Evolutionary conservation across 331 rosid genomes (phyloP), one percentile per base, ranked within the genome.

Genomic region (Arachis monticola): DNA sequence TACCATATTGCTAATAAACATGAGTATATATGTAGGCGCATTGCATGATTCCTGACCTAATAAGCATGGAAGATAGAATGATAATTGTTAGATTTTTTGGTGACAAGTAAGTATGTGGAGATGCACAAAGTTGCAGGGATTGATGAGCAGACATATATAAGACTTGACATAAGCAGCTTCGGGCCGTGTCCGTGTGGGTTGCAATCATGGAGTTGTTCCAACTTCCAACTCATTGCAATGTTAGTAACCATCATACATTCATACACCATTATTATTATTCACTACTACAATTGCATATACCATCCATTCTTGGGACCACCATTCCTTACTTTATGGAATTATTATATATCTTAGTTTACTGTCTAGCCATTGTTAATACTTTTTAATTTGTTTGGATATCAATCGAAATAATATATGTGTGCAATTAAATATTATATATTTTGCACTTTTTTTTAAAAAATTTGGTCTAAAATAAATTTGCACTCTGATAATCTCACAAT

Each of bases 291-390:
- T 35, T 35, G 38, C 38, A 35, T 35, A 35, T 35, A 35, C 7
- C 64, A 59, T 31, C 8, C 14, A 59, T 59, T 8, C n/a, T n/a
- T 42, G 45, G 64, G 78, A 63, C 78, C 78, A 73, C 52, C 30
- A 4, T 44, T 7, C 7, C 47, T 44, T 44, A 5, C 47, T 44
- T 72, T 72, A 27, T 44, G 47, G 46, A 35, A 35, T 60, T 47
- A 47, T 31, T 73, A 14, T 53, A n/a, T 9, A 5, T 13, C n/a
- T 53, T 0, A 1, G 2, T 53, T 12, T 1, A 1, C n/a, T n/a
- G n/a, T n/a, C n/a, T n/a, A n/a, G n/a, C n/a, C n/a, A n/a, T n/a
- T n/a, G n/a, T n/a, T n/a, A n/a, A n/a, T 53, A 14, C 7, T 14
- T 52, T 52, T 12, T n/a, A 10, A n/a, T 53, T 53, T n/a, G 8